A percentile compares a stretch with the other conserved stretches of the same genome.
phyloP scores from a whole-genome alignment of 768 basidiomycete genomes.

The Royoungia palumana region DNA sequence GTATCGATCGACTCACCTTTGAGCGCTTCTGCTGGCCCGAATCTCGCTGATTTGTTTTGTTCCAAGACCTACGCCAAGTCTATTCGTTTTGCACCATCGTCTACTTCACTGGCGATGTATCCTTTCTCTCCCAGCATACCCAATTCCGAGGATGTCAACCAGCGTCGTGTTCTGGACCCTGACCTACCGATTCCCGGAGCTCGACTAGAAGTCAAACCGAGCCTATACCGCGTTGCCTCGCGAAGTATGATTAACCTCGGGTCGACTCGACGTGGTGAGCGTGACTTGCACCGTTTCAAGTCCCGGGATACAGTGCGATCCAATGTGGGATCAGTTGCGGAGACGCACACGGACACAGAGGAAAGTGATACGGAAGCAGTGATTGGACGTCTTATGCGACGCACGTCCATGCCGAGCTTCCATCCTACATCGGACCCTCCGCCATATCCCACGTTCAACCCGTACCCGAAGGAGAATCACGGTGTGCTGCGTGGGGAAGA shows the following conservation, averaged over 20 bases:
- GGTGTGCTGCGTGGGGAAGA: constrained; percentile 67
- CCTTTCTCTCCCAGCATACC: constrained; percentile 20
- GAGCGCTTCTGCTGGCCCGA: neutral
- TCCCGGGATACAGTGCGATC: constrained; percentile 13
- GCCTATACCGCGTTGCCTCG: constrained; percentile 58
- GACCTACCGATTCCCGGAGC: constrained; percentile 5
- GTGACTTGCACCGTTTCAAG: constrained; percentile 15
- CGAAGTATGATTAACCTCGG: constrained; percentile 61
- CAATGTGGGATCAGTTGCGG: constrained; percentile 9
- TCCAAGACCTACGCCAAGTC: constrained; percentile 10
- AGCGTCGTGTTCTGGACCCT: neutral
- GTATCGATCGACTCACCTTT: constrained; percentile 2
- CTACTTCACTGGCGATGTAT: constrained; percentile 9
- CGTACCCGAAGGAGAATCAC: constrained; percentile 22
- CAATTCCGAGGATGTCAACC: neutral
- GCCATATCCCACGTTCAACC: constrained; percentile 56
- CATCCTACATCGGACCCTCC: constrained; percentile 58
- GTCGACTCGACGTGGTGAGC: constrained; percentile 30
- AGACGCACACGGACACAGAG: constrained; percentile 13
- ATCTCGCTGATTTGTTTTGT: constrained; percentile 1
- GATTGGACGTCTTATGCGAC: constrained; percentile 45
- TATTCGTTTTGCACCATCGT: constrained; percentile 1
- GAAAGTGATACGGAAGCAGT: constrained; percentile 26
- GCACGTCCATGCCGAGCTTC: constrained; percentile 73
- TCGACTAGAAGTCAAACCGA: constrained; percentile 31